Evolutionary conservation across 2,329 filamentous ascomycete species (phyloP), one percentile per base, ranked within the genome.

Genomic region (Rutstroemia sp.): DNA sequence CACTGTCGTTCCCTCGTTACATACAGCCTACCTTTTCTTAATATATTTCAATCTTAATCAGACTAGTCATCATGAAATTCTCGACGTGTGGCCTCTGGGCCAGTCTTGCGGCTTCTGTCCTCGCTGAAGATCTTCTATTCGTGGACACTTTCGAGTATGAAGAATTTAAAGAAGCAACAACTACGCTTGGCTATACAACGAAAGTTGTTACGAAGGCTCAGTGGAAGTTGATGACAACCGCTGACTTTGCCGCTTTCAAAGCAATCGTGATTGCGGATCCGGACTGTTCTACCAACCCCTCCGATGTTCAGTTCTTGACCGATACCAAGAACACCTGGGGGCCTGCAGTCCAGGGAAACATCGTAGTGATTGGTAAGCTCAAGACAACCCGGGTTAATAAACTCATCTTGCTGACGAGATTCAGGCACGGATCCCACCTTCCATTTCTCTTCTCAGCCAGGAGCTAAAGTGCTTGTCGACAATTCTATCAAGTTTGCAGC

Each of bases 161-260:
- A n/a, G 62, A 67, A 47, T 68, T 67, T 16, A 54, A 55, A 9
- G 61, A 61, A 42, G 57, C 57, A 48, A 59, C 57, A 45, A 51
- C 42, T 44, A 51, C 58, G 6, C 56, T 65, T 18, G 65, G 64
- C 3, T 65, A 60, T 52, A 67, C 67, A 8, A 69, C 67, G 19
- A 69, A 73, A 51, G 66, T 69, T 19, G 69, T 72, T 45, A 69
- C 62, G n/a, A 66, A 67, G 16, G 63, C 58, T 3, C 66, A 74
- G 61, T 75, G 72, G 72, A 61, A 62, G 47, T 57, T 66, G 44
- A 71, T 74, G 67, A 72, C 69, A 7, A 71, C 72, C 2, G 66
- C 66, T 38, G 74, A 77, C 58, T 76, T 76, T 63, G 69, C 72
- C 47, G 66, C 70, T 54, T 77, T 71, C 71, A 75, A 73, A 62